A percentile compares a stretch with the other conserved stretches of the same genome.
Evolutionary conservation across 2,329 filamentous ascomycete species (phyloP).

Genomic region (Shiraia sp.): DNA sequence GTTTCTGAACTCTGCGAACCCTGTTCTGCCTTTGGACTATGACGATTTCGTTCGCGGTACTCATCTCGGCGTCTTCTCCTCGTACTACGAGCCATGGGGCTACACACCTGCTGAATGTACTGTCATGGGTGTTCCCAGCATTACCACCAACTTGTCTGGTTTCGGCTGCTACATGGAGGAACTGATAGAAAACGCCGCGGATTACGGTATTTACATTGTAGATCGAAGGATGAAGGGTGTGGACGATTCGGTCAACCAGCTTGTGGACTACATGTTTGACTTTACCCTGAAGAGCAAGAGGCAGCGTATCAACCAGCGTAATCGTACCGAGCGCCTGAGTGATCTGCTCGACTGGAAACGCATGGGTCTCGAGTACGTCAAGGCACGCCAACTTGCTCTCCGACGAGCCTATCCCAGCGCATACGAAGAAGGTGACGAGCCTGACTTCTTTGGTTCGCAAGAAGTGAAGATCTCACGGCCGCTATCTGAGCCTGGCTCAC

Average conservation of each 20-base stretch:
- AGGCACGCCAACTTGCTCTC: slow-evolving; percentile 89
- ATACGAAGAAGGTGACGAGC: slow-evolving; percentile 76
- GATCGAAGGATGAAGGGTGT: slow-evolving; percentile 94
- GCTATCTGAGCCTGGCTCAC: slow-evolving; percentile 91
- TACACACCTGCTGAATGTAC: slow-evolving; percentile 98
- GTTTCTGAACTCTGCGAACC: slow-evolving; percentile 94
- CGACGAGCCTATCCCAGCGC: slow-evolving; percentile 88
- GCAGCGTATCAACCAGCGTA: slow-evolving; percentile 98
- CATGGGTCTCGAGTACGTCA: slow-evolving; percentile 99
- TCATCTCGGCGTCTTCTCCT: slow-evolving; percentile 92
- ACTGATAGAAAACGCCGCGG: slow-evolving; percentile 93
- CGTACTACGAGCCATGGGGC: slow-evolving; percentile 99
- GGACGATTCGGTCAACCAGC: slow-evolving; percentile 95
- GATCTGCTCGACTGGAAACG: slow-evolving; percentile 98
- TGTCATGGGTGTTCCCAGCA: slow-evolving; percentile 97
- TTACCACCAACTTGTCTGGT: slow-evolving; percentile 95
- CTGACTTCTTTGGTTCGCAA: slow-evolving; percentile 87
- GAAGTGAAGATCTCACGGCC: slow-evolving; percentile 95
- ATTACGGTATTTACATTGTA: slow-evolving; percentile 99
- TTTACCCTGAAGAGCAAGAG: slow-evolving; percentile 91
- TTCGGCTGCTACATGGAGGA: slow-evolving; percentile 99
- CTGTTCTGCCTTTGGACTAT: slow-evolving; percentile 92
- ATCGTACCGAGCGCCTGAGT: slow-evolving; percentile 91
- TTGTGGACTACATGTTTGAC: slow-evolving; percentile 89
- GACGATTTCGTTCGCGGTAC: slow-evolving; percentile 98